Percentiles rank a stretch among this genome's conserved stretches.
phyloP scores from a whole-genome alignment of 805 yeast genomes.

The Schwanniomyces polymorphus region DNA sequence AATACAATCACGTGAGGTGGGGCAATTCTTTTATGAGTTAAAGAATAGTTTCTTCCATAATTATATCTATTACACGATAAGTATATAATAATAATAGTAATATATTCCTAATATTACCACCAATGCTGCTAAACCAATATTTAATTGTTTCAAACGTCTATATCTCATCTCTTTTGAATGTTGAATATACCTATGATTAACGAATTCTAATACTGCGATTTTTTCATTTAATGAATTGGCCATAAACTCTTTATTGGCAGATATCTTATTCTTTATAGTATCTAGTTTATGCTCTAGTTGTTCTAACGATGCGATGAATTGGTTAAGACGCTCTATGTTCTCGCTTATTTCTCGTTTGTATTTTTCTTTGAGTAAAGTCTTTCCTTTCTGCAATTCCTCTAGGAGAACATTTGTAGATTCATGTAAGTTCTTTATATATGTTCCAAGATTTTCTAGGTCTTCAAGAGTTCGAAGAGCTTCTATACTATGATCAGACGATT shows the following conservation, averaged over 20 bases:
- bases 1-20: neutral
- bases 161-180: conserved; percentile 23
- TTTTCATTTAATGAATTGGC: conserved; percentile 24
- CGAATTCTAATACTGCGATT: conserved; percentile 30
- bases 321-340: conserved; percentile 26
- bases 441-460: conserved; percentile 15
- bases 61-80: too few species aligned
- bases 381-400: conserved; percentile 15
- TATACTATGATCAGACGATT: neutral
- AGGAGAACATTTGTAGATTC: conserved; percentile 16
- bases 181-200: conserved; percentile 26
- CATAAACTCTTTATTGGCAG: conserved; percentile 23
- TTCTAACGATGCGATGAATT: conserved; percentile 22
- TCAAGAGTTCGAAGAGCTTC: conserved; percentile 3
- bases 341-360: conserved; percentile 26
- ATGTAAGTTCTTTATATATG: conserved; percentile 17
- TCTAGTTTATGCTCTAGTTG: conserved; percentile 26
- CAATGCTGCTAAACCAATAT: conserved; percentile 2
- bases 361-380: conserved; percentile 14
- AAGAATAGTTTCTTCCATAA: too few species aligned
- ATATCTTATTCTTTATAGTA: conserved; percentile 20
- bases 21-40: neutral
- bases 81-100: neutral
- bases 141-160: conserved; percentile 28
- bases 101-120: conserved; percentile 9